phyloP scores from a whole-genome alignment of 345 rosid genomes.

The Rhodamnia rubescens region DNA sequence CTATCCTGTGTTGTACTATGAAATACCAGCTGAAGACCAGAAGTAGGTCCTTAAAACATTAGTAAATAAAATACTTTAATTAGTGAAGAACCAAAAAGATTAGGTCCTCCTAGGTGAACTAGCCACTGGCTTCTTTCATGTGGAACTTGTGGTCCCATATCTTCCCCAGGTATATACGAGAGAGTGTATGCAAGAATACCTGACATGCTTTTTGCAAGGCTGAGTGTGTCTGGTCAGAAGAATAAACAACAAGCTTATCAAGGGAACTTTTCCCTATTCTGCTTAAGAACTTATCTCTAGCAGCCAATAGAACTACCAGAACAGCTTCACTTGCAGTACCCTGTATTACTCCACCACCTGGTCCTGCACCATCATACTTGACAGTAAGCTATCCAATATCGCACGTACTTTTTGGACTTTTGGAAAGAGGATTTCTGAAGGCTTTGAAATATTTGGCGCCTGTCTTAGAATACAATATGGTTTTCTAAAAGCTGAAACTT shows the following conservation, averaged over 20 bases:
- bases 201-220: conserved; percentile 81
- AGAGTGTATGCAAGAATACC: conserved; percentile 24
- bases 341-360: conserved; percentile 93
- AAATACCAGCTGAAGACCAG: background rate
- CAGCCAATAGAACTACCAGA: conserved; percentile 66
- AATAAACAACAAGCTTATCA: conserved; percentile 68
- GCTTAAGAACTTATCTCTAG: conserved; percentile 51
- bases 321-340: conserved; percentile 95
- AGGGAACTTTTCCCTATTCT: conserved; percentile 48
- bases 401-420: background rate
- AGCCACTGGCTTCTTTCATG: background rate
- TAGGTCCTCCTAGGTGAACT: background rate
- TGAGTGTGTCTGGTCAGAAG: conserved; percentile 87
- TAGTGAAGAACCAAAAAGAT: background rate
- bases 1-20: background rate
- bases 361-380: conserved; percentile 33
- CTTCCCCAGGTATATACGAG: background rate
- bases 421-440: background rate
- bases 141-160: background rate
- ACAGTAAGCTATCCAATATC: background rate
- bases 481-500: background rate
- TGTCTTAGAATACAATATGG: background rate
- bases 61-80: background rate
- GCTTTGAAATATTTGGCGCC: background rate
- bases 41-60: background rate